A percentile compares a stretch with the other conserved stretches of the same genome.
phyloP scores from a whole-genome alignment of 257 asterid species.

The Knoxia roxburghii region DNA sequence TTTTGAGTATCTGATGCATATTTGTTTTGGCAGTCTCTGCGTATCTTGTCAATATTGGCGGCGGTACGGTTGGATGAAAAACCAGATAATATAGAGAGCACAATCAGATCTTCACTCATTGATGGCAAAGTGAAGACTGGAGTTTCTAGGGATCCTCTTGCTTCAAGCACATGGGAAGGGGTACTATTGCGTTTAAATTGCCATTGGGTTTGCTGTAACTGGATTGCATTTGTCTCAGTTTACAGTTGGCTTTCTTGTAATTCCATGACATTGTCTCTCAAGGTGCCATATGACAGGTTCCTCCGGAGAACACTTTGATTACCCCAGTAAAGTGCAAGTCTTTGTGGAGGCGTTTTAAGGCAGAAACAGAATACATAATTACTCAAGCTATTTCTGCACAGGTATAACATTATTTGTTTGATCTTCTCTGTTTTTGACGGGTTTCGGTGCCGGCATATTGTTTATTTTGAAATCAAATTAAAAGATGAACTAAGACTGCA shows the following conservation, averaged over 20 bases:
- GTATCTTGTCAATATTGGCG: conserved; percentile 46
- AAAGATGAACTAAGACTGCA: neutral
- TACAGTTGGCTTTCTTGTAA: neutral
- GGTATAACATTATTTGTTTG: conserved; percentile 23
- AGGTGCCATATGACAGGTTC: conserved; percentile 30
- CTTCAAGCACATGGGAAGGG: conserved; percentile 62
- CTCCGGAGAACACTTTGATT: conserved; percentile 50
- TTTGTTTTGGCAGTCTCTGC: conserved; percentile 37
- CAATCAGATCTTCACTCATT: conserved; percentile 39
- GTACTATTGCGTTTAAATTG: conserved; percentile 18
- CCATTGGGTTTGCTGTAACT: neutral
- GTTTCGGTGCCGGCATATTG: neutral
- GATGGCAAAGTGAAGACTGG: conserved; percentile 27
- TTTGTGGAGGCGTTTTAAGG: conserved; percentile 51
- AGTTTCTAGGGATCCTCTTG: conserved; percentile 46
- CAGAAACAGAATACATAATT: conserved; percentile 52
- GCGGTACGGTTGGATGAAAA: conserved; percentile 43
- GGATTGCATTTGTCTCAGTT: too few species aligned
- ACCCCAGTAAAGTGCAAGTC: conserved; percentile 56
- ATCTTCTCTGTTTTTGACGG: neutral
- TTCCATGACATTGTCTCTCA: neutral
- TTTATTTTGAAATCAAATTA: neutral
- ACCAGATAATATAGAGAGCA: conserved; percentile 34
- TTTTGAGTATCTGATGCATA: conserved; percentile 9
- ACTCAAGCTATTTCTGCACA: conserved; percentile 60